These are phyloP conservation scores for Peronosclerospora sorghi DNA, from an alignment of 352 stramenopile genomes.

Conservation along the genomic window DNA sequence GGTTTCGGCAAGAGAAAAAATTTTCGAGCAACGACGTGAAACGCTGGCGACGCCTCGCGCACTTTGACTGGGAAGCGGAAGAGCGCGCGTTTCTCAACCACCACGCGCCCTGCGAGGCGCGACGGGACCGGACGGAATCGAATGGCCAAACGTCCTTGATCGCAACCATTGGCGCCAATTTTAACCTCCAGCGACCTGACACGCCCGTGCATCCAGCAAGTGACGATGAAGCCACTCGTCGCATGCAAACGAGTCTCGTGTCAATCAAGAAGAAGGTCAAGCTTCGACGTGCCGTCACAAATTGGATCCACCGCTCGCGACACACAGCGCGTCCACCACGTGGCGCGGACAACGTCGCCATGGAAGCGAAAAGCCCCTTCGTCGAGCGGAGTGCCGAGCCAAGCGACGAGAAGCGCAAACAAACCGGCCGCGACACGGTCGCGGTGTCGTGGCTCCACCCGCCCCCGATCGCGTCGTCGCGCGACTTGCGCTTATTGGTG, in stretches of 20 bases:
- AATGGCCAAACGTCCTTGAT: constrained; percentile 22
- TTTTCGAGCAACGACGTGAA: constrained; percentile 72
- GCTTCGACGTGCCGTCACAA: constrained; percentile 9
- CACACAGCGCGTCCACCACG: no score
- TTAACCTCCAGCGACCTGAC: constrained; percentile 11
- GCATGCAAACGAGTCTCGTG: constrained; percentile 3
- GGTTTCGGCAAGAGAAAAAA: constrained; percentile 52
- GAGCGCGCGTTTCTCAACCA: constrained; percentile 30
- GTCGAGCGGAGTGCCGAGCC: not conserved
- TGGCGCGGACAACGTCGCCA: no score
- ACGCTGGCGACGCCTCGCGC: constrained; percentile 57
- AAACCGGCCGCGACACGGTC: constrained; percentile 5
- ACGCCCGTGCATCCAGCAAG: not conserved
- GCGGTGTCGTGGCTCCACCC: constrained; percentile 35
- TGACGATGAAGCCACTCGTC: constrained; percentile 9
- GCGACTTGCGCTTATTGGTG: constrained; percentile 42
- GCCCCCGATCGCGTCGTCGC: constrained; percentile 25
- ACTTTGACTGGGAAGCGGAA: constrained; percentile 53
- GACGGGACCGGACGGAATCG: constrained; percentile 9
- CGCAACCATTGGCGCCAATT: constrained; percentile 15
- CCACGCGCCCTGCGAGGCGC: not conserved
- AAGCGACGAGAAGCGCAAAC: constrained; percentile 5
- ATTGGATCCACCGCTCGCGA: constrained; percentile 21
- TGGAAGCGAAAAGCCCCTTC: not conserved
- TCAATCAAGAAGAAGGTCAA: constrained; percentile 11